Evolutionary conservation across 2,329 filamentous ascomycete species (phyloP).

Genomic region (Stachybotrys chlorohalonatus): DNA sequence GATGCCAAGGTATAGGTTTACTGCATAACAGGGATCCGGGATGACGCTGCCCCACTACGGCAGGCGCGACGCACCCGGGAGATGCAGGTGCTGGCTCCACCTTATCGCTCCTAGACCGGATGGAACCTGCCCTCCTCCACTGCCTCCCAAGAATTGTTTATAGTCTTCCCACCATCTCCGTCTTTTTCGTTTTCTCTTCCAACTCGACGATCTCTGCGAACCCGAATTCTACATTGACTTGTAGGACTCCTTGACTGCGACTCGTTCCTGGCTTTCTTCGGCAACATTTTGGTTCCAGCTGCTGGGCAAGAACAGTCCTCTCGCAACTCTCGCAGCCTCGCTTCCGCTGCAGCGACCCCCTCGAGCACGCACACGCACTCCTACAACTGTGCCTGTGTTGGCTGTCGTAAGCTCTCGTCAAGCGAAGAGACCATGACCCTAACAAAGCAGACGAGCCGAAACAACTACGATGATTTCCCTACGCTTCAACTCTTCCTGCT

Average conservation of each 20-base stretch:
- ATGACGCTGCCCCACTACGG: neutral
- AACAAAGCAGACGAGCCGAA: constrained; percentile 39
- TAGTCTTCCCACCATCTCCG: neutral
- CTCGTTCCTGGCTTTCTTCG: neutral
- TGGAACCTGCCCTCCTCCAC: neutral
- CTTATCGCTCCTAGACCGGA: neutral
- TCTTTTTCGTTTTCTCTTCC: neutral
- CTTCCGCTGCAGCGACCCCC: constrained; percentile 6
- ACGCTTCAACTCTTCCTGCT: constrained; percentile 75
- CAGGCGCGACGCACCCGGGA: neutral
- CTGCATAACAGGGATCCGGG: neutral
- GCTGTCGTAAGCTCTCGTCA: constrained; percentile 34
- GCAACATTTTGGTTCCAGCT: too few relatives aligned
- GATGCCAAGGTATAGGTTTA: neutral
- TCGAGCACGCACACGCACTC: constrained; percentile 8
- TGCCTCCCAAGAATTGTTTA: neutral
- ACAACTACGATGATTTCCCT: constrained; percentile 68
- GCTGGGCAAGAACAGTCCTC: too few relatives aligned
- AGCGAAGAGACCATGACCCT: constrained; percentile 40
- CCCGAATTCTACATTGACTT: neutral
- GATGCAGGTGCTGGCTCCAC: neutral
- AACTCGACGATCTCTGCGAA: neutral
- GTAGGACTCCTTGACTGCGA: neutral
- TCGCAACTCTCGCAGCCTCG: too few relatives aligned
- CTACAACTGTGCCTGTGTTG: constrained; percentile 23